Conservation (phyloP, 192 early-diverging fungal genomes). For the Umbelopsis vinacea region DNA sequence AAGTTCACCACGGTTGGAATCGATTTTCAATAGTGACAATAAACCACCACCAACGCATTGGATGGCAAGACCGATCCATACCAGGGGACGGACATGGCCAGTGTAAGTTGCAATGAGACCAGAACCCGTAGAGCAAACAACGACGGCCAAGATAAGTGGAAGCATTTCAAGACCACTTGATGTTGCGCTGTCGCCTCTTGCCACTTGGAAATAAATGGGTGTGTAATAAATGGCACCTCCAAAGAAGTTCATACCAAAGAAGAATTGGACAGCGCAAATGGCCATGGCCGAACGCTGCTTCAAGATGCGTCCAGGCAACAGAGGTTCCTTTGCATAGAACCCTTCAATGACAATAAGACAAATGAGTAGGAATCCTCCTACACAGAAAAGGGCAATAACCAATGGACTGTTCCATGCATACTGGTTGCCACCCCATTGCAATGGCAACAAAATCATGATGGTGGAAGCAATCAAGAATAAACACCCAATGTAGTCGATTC, state of each 20-base stretch:
- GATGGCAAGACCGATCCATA: conserved; percentile 69
- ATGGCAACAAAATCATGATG: conserved; percentile 65
- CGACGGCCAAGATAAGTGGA: conserved; percentile 72
- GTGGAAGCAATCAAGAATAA: conserved; percentile 51
- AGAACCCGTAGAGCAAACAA: conserved; percentile 63
- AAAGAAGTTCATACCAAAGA: conserved; percentile 47
- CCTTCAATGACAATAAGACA: conserved; percentile 68
- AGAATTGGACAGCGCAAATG: conserved; percentile 38
- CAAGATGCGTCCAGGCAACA: conserved; percentile 70
- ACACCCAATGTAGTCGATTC: conserved; percentile 62
- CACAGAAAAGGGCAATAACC: conserved; percentile 56
- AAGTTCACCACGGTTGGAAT: conserved; percentile 49
- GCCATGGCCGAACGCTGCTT: conserved; percentile 48
- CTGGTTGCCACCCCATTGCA: conserved; percentile 73
- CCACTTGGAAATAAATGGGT: conserved; percentile 74
- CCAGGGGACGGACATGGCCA: conserved; percentile 62
- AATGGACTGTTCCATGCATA: conserved; percentile 69
- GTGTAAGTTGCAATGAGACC: conserved; percentile 65
- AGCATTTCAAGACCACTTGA: conserved; percentile 72
- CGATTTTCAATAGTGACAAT: conserved; percentile 51
- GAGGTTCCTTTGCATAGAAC: conserved; percentile 65
- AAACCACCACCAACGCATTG: conserved; percentile 63
- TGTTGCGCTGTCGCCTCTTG: conserved; percentile 70
- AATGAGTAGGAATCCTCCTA: conserved; percentile 50
- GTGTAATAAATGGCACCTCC: conserved; percentile 65